Conservation (phyloP, 2,329 filamentous ascomycete genomes). For the Penicillium palitans region DNA sequence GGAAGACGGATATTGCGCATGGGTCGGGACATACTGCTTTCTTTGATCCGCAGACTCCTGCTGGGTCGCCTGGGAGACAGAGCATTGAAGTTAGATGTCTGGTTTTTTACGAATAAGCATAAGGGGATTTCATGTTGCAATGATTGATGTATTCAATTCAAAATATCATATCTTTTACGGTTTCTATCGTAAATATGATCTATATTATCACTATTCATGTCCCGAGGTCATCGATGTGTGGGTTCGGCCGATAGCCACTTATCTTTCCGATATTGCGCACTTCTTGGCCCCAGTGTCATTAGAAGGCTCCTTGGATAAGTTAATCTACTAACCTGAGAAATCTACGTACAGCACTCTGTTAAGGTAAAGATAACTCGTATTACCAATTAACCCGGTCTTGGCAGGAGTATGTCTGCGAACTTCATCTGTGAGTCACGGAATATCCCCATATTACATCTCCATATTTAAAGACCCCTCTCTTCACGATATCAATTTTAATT, state of each 20-base stretch:
- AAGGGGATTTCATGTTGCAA: not conserved
- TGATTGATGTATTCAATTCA: not conserved
- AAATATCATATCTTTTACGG: not conserved
- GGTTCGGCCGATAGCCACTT: not conserved
- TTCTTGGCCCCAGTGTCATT: not conserved
- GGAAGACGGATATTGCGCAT: slow-evolving; percentile 47
- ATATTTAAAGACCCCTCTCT: not conserved
- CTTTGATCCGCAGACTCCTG: slow-evolving; percentile 55
- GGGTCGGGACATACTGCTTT: slow-evolving; percentile 58
- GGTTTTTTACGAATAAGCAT: slow-evolving; percentile 58
- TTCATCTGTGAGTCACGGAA: not conserved
- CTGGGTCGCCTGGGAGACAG: slow-evolving; percentile 53
- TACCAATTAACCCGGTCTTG: not conserved
- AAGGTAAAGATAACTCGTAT: not conserved
- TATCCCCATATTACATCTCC: not conserved
- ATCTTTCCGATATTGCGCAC: not conserved
- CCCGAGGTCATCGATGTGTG: not conserved
- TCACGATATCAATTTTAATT: not conserved
- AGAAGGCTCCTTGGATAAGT: not conserved
- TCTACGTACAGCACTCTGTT: not conserved
- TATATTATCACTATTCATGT: not conserved
- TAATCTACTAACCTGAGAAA: not conserved
- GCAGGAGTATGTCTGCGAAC: not conserved
- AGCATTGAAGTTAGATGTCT: slow-evolving; percentile 66
- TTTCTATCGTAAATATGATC: not conserved